Percentiles rank a stretch among this genome's conserved stretches.
Evolutionary conservation across 2,329 filamentous ascomycete genomes (phyloP).

Genomic region (Rhytidhysteron rufulum): DNA sequence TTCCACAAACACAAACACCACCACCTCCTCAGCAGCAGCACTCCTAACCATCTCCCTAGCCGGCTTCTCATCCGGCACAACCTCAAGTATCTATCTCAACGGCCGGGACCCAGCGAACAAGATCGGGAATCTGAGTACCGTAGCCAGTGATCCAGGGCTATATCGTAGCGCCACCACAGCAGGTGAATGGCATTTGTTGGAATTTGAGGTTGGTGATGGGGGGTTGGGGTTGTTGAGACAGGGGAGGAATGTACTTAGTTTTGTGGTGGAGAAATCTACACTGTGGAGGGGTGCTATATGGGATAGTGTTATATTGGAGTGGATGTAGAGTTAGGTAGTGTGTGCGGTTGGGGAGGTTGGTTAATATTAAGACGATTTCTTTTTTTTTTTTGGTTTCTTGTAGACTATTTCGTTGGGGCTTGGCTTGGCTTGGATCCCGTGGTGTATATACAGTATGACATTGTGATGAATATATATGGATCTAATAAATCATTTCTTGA

Average conservation of each 20-base stretch:
- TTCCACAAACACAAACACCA: no score
- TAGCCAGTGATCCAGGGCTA: constrained; percentile 42
- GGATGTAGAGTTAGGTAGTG: constrained; percentile 12
- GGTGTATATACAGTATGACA: no score
- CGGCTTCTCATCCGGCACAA: constrained; percentile 43
- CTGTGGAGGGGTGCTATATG: constrained; percentile 42
- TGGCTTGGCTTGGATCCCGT: no score
- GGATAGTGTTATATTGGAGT: constrained; percentile 40
- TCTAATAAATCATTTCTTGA: no score
- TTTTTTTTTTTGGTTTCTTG: no score
- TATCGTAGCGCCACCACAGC: constrained; percentile 47
- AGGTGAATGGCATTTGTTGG: constrained; percentile 47
- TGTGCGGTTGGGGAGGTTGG: no score
- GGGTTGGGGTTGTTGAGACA: constrained; percentile 15
- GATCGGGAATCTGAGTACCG: constrained; percentile 39
- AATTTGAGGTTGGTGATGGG: constrained; percentile 33
- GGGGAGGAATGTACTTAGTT: constrained; percentile 35
- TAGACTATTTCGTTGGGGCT: no score
- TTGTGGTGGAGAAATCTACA: constrained; percentile 33
- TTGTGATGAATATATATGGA: no score
- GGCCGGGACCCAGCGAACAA: constrained; percentile 19
- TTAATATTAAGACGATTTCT: no score
- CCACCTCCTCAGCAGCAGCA: constrained; percentile 20
- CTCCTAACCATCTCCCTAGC: constrained; percentile 44
- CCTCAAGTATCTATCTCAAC: constrained; percentile 41